A percentile compares a stretch with the other conserved stretches of the same genome.
Evolutionary conservation across 2,329 filamentous ascomycete species (phyloP).

Genomic region (Dactylellina cionopaga): DNA sequence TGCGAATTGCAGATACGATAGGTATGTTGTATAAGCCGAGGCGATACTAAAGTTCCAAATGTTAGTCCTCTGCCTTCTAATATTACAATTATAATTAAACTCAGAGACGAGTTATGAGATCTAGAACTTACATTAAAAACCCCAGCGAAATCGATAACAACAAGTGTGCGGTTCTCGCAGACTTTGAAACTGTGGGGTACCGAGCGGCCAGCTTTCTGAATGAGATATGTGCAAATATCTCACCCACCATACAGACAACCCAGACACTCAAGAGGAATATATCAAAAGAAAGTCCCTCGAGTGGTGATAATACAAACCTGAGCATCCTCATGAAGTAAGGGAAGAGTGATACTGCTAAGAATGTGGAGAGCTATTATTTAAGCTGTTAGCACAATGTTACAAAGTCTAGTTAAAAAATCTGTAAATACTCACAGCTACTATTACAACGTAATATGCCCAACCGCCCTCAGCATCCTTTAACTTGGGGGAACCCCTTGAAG

Average conservation of each 20-base stretch:
- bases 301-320: background rate
- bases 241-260: background rate
- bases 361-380: background rate
- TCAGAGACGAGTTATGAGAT: background rate
- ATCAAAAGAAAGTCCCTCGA: background rate
- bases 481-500: background rate
- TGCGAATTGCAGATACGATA: slow-evolving; percentile 6
- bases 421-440: background rate
- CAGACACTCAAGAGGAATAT: background rate
- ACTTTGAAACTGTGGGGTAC: background rate
- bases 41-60: background rate
- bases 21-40: background rate
- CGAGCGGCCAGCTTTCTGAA: background rate
- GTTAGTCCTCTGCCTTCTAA: background rate
- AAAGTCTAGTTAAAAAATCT: too few relatives aligned
- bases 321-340: too few relatives aligned
- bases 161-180: background rate
- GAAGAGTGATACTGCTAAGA: background rate
- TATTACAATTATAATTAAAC: too few relatives aligned
- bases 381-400: background rate
- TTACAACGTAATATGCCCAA: slow-evolving; percentile 7
- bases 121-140: slow-evolving; percentile 9
- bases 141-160: background rate
- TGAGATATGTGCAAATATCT: background rate
- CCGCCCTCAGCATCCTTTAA: background rate